Conservation (phyloP, 1,284 basidiomycete species). For the Cutaneotrichosporon sp. region DNA sequence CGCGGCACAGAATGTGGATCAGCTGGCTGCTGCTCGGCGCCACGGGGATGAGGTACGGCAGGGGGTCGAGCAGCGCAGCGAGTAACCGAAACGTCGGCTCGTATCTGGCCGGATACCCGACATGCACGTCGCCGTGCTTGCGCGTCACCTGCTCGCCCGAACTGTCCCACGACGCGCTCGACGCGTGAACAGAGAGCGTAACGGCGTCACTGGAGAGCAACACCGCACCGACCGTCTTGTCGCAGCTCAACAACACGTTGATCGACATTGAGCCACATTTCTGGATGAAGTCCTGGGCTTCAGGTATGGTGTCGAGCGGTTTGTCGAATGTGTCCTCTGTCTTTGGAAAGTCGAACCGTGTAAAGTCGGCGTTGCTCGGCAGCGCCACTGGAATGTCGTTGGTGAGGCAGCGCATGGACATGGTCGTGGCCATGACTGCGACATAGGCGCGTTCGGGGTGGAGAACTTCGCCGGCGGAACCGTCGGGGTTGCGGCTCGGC, state of each 20-base stretch:
- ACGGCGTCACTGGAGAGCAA: slow-evolving; percentile 80
- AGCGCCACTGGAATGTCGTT: slow-evolving; percentile 66
- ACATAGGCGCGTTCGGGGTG: slow-evolving; percentile 69
- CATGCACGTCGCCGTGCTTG: slow-evolving; percentile 63
- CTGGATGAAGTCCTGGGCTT: slow-evolving; percentile 71
- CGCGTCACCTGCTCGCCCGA: slow-evolving; percentile 30
- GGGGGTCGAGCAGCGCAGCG: slow-evolving; percentile 72
- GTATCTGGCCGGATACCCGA: slow-evolving; percentile 64
- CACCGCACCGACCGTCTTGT: slow-evolving; percentile 66
- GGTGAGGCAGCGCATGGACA: slow-evolving; percentile 68
- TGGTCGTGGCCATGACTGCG: slow-evolving; percentile 69
- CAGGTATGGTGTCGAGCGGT: slow-evolving; percentile 60
- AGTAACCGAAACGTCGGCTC: slow-evolving; percentile 67
- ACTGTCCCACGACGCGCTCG: slow-evolving; percentile 50
- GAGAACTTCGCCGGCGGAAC: slow-evolving; percentile 48
- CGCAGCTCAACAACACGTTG: slow-evolving; percentile 61
- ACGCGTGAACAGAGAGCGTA: slow-evolving; percentile 58
- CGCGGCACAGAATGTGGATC: slow-evolving; percentile 73
- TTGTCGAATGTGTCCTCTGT: slow-evolving; percentile 63
- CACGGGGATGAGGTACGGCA: slow-evolving; percentile 70
- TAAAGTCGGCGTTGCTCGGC: slow-evolving; percentile 71
- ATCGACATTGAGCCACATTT: slow-evolving; percentile 61
- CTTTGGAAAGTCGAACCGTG: slow-evolving; percentile 46
- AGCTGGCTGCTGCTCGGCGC: slow-evolving; percentile 44
- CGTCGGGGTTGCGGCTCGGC: slow-evolving; percentile 44